These are phyloP conservation scores for Colletotrichum sansevieriae DNA, from an alignment of 2,329 filamentous ascomycete genomes.

Conservation along the genomic window DNA sequence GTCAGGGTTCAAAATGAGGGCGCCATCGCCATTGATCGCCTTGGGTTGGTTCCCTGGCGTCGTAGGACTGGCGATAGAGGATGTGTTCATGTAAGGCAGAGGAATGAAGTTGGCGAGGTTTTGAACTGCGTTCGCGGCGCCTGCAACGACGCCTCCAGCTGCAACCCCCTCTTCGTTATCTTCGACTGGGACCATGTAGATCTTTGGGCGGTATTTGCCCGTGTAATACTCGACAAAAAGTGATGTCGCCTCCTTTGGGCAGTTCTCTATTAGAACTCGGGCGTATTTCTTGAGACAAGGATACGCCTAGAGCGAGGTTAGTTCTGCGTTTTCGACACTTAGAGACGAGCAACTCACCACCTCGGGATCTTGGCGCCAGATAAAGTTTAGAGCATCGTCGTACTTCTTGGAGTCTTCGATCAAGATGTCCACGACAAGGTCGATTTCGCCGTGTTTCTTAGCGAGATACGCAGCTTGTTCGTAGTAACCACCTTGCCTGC, in stretches of 20 bases:
- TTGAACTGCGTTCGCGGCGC: constrained; percentile 83
- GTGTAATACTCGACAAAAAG: constrained; percentile 97
- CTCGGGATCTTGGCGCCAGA: constrained; percentile 87
- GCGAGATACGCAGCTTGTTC: constrained; percentile 97
- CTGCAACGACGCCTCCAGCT: constrained; percentile 61
- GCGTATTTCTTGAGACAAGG: constrained; percentile 95
- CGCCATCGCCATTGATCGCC: constrained; percentile 59
- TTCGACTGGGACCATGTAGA: constrained; percentile 61
- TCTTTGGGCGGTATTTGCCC: constrained; percentile 81
- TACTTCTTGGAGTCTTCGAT: constrained; percentile 97
- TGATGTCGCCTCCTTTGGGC: constrained; percentile 83
- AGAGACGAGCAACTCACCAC: constrained; percentile 64
- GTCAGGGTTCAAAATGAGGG: constrained; percentile 64
- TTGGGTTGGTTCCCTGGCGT: constrained; percentile 64
- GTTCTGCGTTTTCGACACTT: constrained; percentile 19
- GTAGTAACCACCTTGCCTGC: constrained; percentile 94
- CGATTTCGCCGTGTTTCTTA: constrained; percentile 92
- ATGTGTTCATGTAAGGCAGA: constrained; percentile 84
- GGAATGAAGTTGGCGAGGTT: constrained; percentile 88
- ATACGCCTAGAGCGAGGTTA: constrained; percentile 74
- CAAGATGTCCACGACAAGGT: constrained; percentile 93
- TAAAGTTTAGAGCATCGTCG: constrained; percentile 88
- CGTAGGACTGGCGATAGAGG: constrained; percentile 66
- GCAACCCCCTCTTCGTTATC: constrained; percentile 54
- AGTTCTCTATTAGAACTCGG: constrained; percentile 88